phyloP scores from a whole-genome alignment of 352 stramenopile genomes.

The Phytophthora ramorum region DNA sequence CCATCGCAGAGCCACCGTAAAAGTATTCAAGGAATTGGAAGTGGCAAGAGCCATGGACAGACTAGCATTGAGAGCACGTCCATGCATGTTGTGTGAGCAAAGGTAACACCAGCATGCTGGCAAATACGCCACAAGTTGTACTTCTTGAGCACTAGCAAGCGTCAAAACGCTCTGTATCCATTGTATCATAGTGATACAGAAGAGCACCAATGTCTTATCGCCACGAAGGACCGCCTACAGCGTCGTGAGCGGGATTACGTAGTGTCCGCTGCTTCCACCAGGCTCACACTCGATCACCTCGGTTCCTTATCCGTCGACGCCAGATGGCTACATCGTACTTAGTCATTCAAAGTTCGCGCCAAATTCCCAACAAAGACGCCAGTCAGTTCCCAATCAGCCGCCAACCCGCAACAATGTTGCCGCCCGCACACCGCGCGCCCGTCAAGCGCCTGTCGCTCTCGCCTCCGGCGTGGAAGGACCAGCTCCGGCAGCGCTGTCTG shows the following conservation, averaged over 20 bases:
- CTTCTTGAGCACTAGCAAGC: too few species aligned
- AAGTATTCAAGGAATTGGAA: not conserved
- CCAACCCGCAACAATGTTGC: not conserved
- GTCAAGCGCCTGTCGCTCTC: constrained; percentile 58
- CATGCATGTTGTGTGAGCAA: too few species aligned
- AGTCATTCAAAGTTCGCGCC: not conserved
- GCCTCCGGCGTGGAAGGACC: constrained; percentile 78
- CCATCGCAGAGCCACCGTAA: not conserved
- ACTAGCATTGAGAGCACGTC: not conserved
- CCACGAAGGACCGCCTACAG: too few species aligned
- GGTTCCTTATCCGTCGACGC: too few species aligned
- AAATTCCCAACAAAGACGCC: not conserved
- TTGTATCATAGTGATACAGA: too few species aligned
- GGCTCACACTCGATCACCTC: too few species aligned
- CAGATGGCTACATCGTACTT: not conserved
- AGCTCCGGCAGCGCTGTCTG: constrained; percentile 77
- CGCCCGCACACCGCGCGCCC: constrained; percentile 13
- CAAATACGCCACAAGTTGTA: not conserved
- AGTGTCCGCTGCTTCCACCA: too few species aligned
- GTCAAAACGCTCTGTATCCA: too few species aligned
- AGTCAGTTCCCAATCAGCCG: not conserved
- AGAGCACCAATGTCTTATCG: too few species aligned
- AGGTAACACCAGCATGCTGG: not conserved
- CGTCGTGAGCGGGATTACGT: too few species aligned
- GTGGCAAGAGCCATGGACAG: not conserved